A percentile compares a stretch with the other conserved stretches of the same genome.
Evolutionary conservation across 805 yeast species (phyloP).

Genomic region (Starmerella sp.): DNA sequence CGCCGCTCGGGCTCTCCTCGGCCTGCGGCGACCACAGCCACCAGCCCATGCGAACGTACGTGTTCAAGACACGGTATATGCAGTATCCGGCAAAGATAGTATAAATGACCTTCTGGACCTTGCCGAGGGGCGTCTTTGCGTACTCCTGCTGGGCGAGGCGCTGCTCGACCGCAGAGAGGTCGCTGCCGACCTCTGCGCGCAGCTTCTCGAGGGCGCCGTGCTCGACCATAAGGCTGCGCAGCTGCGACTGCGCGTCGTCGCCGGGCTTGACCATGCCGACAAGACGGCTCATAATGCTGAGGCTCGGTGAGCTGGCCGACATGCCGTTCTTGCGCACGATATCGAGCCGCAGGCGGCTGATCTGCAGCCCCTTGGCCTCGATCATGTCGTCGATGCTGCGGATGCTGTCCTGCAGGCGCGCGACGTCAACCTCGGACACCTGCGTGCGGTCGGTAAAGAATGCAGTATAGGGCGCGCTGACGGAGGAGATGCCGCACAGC

Average conservation of each 20-base stretch:
- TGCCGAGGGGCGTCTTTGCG: slow-evolving; percentile 28
- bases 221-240: slow-evolving; percentile 22
- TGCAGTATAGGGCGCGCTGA: slow-evolving; percentile 33
- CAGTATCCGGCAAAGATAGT: slow-evolving; percentile 32
- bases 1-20: slow-evolving; percentile 10
- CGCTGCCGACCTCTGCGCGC: slow-evolving; percentile 27
- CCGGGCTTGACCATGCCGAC: slow-evolving; percentile 7
- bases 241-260: slow-evolving; percentile 12
- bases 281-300: slow-evolving; percentile 16
- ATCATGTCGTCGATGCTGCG: slow-evolving; percentile 27
- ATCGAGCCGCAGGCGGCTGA: slow-evolving; percentile 24
- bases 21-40: slow-evolving; percentile 15
- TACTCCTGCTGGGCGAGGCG: slow-evolving; percentile 23
- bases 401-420: slow-evolving; percentile 26
- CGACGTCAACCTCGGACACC: slow-evolving; percentile 26
- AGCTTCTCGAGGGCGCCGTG: slow-evolving; percentile 29
- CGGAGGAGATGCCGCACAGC: slow-evolving; percentile 34
- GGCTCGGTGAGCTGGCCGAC: not conserved
- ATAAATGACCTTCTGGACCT: slow-evolving; percentile 23
- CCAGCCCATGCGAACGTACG: slow-evolving; percentile 24
- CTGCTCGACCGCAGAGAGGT: slow-evolving; percentile 23
- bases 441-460: slow-evolving; percentile 23
- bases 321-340: slow-evolving; percentile 3
- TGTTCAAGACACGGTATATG: slow-evolving; percentile 31
- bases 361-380: slow-evolving; percentile 22